Evolutionary conservation across 2,329 filamentous ascomycete species (phyloP), one percentile per base, ranked within the genome.

Genomic region (Hypocreales sp.): DNA sequence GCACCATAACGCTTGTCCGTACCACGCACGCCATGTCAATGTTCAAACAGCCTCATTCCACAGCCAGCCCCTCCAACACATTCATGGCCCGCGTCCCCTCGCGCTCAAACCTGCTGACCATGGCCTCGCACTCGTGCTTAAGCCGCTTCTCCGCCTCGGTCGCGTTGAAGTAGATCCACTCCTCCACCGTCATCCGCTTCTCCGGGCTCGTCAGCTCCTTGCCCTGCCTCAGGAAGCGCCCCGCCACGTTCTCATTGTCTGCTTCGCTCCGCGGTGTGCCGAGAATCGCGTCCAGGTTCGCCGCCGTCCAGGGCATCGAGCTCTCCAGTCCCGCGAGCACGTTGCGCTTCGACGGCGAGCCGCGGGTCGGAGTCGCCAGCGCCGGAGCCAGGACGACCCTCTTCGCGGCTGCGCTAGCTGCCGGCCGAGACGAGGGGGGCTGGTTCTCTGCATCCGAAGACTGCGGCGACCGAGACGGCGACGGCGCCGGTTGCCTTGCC

Each of bases 141-240:
- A 98, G 58, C 48, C 73, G 76, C 51, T 75, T 71, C 57, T 95
- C 86, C 0, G 81, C 83, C 45, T 76, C 63, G 34, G 67, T 66
- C 0, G 90, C 90, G 39, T 90, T 86, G 52, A 76, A 69, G 31
- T 74, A 61, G 21, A 98, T 79, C 83, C 87, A 98, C 50, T 94
- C 75, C 49, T 93, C 83, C 0, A 95, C 82, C 5, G 75, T 87
- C 86, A 98, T 93, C 20, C 67, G 61, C 58, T 79, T 84, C 57
- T 95, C 90, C 0, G 74, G 69, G 28, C 67, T 79, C 3, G 69
- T 77, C 28, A 98, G 54, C 10, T 67, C 67, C 1, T 61, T 61
- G 9, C 69, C 72, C 21, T 64, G 58, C 30, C 58, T 60, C 11
- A 76, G 47, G 15, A 71, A 55, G 8, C 55, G 51, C 12, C 56